Evolutionary conservation across 1,139 yeast genomes (phyloP).

Genomic region (Protomyces inouyei): DNA sequence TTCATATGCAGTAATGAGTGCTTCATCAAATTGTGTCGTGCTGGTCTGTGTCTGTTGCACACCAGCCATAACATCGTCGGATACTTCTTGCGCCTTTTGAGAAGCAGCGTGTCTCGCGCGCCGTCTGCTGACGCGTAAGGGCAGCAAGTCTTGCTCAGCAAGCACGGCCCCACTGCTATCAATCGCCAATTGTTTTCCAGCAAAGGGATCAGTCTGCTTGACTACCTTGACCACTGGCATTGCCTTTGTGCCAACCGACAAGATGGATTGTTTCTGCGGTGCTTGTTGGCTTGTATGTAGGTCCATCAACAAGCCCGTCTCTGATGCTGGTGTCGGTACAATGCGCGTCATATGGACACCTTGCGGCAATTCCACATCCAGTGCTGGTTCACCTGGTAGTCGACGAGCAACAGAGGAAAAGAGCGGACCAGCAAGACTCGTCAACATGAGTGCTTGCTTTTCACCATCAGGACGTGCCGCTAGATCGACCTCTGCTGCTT

Average conservation of each 20-base stretch:
- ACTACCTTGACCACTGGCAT: not conserved
- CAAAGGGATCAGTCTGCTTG: not conserved
- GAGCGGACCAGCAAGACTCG: not conserved
- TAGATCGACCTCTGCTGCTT: not conserved
- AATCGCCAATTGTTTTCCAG: not conserved
- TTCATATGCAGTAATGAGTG: not conserved
- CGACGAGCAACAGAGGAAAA: not conserved
- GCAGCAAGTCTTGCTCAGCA: not conserved
- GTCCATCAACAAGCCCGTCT: not conserved
- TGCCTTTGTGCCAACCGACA: not conserved
- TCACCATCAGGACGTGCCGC: not conserved
- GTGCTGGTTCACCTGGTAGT: not conserved
- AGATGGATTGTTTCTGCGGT: not conserved
- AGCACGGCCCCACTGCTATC: not conserved
- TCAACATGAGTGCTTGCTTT: not conserved
- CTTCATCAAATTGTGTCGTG: not conserved
- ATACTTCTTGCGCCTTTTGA: not conserved
- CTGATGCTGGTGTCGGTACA: not conserved
- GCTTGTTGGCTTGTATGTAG: not conserved
- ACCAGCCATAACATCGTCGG: not conserved
- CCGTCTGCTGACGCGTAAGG: not conserved
- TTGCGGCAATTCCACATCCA: not conserved
- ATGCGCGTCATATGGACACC: not conserved
- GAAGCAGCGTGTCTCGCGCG: not conserved
- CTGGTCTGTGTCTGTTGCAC: not conserved